Evolutionary conservation across 352 stramenopile genomes (phyloP).

Genomic region (Vaucheria bursata): DNA sequence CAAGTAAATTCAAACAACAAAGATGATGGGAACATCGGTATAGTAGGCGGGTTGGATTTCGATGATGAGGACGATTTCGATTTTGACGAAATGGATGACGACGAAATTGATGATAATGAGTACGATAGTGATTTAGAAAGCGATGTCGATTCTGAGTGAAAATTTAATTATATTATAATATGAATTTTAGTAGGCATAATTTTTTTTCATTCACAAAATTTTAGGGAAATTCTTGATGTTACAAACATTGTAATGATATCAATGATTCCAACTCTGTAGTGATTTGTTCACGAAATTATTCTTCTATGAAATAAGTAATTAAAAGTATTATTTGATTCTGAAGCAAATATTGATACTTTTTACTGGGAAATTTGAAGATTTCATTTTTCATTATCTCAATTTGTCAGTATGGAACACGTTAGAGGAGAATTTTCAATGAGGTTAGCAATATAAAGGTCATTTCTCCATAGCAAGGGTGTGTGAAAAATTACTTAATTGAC

Average conservation of each 20-base stretch:
- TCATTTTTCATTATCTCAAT: constrained; percentile 77
- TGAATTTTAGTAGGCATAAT: not conserved
- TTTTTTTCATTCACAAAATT: not conserved
- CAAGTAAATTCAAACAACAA: constrained; percentile 52
- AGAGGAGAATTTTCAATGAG: no score
- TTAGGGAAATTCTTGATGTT: no score
- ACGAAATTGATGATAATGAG: constrained; percentile 50
- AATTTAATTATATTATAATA: no score
- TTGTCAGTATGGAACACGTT: constrained; percentile 56
- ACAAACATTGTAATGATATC: no score
- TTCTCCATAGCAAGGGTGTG: no score
- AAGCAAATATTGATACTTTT: constrained; percentile 97
- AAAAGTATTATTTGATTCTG: constrained; percentile 95
- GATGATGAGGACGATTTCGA: constrained; percentile 37
- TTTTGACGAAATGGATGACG: constrained; percentile 38
- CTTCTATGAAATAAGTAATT: not conserved
- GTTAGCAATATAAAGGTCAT: no score
- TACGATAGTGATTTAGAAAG: constrained; percentile 47
- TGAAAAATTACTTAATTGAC: no score
- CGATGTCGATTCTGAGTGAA: constrained; percentile 44
- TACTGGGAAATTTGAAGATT: constrained; percentile 95
- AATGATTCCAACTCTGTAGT: no score
- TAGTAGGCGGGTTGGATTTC: constrained; percentile 47
- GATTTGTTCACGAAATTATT: no score
- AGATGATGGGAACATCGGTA: constrained; percentile 51